Percentiles rank a stretch among this genome's conserved stretches.
Conservation (phyloP, 139 green algal genomes). For the Tetraselmis chui region DNA sequence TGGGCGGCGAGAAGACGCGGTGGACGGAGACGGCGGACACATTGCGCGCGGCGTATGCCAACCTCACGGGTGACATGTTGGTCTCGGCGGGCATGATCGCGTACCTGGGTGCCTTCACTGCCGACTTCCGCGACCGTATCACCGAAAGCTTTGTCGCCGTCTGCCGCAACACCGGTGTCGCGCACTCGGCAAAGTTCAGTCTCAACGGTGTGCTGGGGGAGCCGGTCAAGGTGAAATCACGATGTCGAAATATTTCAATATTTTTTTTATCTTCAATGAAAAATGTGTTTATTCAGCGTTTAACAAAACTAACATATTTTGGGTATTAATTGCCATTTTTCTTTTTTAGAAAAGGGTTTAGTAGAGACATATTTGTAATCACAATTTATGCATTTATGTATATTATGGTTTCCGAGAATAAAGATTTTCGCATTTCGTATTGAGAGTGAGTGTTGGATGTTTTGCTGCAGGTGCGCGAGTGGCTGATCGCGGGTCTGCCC, state of each 20-base stretch:
- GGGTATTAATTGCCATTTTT: too few species aligned
- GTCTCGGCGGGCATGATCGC: constrained; percentile 44
- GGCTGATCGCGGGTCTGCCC: constrained; percentile 62
- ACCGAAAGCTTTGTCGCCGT: constrained; percentile 38
- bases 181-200: constrained; percentile 38
- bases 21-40: constrained; percentile 40
- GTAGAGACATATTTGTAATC: too few species aligned
- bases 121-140: constrained; percentile 37
- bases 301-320: background rate
- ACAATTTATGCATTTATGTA: too few species aligned
- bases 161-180: constrained; percentile 28
- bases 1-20: constrained; percentile 50
- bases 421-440: too few species aligned
- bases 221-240: constrained; percentile 34
- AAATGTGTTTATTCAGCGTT: background rate
- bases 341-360: too few species aligned
- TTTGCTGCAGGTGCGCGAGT: constrained; percentile 33
- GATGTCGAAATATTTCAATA: background rate
- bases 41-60: constrained; percentile 28
- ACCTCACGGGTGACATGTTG: constrained; percentile 59
- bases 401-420: too few species aligned
- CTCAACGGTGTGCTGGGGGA: constrained; percentile 43
- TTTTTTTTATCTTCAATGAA: background rate
- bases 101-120: constrained; percentile 61
- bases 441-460: too few species aligned